phyloP scores from a whole-genome alignment of 768 basidiomycete genomes.

The Terana coerulea region DNA sequence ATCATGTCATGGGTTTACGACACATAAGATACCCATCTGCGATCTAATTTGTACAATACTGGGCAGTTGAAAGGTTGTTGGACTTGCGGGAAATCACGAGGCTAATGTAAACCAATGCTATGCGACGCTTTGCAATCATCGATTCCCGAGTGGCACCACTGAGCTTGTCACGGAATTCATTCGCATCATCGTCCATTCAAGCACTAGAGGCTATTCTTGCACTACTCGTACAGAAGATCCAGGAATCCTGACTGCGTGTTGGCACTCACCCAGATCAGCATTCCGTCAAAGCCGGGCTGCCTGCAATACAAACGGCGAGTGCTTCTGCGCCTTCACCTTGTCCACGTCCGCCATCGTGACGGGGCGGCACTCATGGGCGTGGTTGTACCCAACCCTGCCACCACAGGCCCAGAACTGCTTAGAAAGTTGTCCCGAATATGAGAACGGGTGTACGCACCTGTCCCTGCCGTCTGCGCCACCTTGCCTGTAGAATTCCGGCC shows the following conservation, averaged over 20 bases:
- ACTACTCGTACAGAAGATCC: background rate
- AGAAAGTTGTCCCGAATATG: no score
- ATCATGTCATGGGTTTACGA: no score
- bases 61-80: no score
- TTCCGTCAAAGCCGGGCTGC: conserved; percentile 43
- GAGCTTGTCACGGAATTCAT: no score
- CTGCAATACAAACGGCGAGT: conserved; percentile 42
- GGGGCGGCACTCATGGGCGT: conserved; percentile 62
- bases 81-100: background rate
- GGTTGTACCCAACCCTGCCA: conserved; percentile 79
- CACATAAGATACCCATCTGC: background rate
- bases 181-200: no score
- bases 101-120: background rate
- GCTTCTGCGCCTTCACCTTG: conserved; percentile 70
- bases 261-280: no score
- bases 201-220: background rate
- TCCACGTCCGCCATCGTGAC: conserved; percentile 63
- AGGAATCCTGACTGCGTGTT: background rate
- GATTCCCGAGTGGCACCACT: no score
- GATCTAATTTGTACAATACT: conserved; percentile 1
- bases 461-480: conserved; percentile 65
- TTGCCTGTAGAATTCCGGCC: conserved; percentile 71
- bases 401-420: no score
- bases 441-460: conserved; percentile 41
- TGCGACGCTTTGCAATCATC: no score